Evolutionary conservation across 2,329 filamentous ascomycete genomes (phyloP).

Genomic region (Penicillium griseofulvum): DNA sequence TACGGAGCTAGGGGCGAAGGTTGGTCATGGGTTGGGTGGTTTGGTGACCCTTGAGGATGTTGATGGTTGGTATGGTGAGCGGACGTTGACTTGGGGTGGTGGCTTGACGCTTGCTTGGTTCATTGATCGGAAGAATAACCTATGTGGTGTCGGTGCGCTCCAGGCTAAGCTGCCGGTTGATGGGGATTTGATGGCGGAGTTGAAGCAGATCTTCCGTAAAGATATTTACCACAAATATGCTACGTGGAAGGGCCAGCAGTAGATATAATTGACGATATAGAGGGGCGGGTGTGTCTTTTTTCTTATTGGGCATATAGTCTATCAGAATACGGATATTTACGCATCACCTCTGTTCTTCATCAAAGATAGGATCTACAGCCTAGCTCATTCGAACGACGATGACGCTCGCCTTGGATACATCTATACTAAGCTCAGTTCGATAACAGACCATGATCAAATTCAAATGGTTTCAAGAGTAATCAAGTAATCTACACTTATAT

Average conservation of each 20-base stretch:
- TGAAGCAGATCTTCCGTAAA: constrained; percentile 46
- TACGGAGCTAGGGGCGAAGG: constrained; percentile 29
- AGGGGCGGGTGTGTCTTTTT: too few relatives aligned
- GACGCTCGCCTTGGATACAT: not conserved
- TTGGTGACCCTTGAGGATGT: constrained; percentile 42
- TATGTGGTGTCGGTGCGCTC: constrained; percentile 45
- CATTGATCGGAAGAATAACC: constrained; percentile 48
- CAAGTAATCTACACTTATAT: not conserved
- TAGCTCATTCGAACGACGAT: not conserved
- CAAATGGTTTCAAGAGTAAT: not conserved
- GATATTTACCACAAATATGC: constrained; percentile 44
- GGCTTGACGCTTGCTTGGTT: constrained; percentile 51
- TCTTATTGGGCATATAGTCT: not conserved
- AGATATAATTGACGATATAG: not conserved
- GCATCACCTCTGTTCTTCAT: not conserved
- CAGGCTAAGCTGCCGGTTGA: constrained; percentile 42
- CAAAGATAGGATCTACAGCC: too few relatives aligned
- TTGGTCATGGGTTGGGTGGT: constrained; percentile 45
- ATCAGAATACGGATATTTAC: not conserved
- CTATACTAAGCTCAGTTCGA: not conserved
- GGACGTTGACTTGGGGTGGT: constrained; percentile 49
- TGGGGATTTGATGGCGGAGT: constrained; percentile 15
- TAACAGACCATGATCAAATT: not conserved
- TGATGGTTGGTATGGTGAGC: constrained; percentile 46
- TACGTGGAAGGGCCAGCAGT: constrained; percentile 26